Percentiles rank a stretch among this genome's conserved stretches.
These are phyloP conservation scores for Aspergillus fructus DNA, from an alignment of 2,329 filamentous ascomycete species.

Conservation along the genomic window DNA sequence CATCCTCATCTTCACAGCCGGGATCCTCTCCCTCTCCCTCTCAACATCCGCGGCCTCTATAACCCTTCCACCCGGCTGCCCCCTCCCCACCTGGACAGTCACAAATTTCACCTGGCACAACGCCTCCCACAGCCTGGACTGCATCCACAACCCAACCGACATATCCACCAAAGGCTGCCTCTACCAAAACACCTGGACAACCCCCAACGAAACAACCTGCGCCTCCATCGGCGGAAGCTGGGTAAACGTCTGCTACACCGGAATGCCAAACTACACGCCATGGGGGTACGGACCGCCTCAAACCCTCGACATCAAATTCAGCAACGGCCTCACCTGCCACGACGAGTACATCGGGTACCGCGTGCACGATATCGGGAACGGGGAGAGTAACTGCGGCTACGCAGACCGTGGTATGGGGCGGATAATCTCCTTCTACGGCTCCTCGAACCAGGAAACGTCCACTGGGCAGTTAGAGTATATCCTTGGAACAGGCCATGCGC, in stretches of 20 bases:
- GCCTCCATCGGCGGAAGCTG: slow-evolving; percentile 14
- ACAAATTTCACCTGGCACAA: slow-evolving; percentile 22
- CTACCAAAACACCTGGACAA: slow-evolving; percentile 23
- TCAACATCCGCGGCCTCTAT: slow-evolving; percentile 14
- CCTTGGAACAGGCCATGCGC: slow-evolving; percentile 25
- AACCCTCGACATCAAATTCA: slow-evolving; percentile 27
- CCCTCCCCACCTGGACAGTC: slow-evolving; percentile 28
- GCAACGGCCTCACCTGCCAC: slow-evolving; percentile 25
- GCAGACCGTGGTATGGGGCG: slow-evolving; percentile 24
- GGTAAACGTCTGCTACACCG: slow-evolving; percentile 28
- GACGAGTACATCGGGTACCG: slow-evolving; percentile 31
- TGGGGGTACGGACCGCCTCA: slow-evolving; percentile 29
- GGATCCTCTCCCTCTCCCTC: slow-evolving; percentile 14
- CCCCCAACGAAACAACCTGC: slow-evolving; percentile 25
- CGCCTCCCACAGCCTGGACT: slow-evolving; percentile 20
- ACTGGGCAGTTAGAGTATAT: slow-evolving; percentile 25
- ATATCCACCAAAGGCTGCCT: slow-evolving; percentile 25
- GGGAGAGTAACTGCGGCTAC: slow-evolving; percentile 29
- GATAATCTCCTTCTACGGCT: slow-evolving; percentile 29
- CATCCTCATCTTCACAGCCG: slow-evolving; percentile 9
- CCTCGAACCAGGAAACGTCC: slow-evolving; percentile 20
- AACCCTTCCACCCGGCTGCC: slow-evolving; percentile 25
- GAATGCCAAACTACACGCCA: slow-evolving; percentile 31
- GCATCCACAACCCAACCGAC: slow-evolving; percentile 23
- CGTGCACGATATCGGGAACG: slow-evolving; percentile 29